phyloP scores from a whole-genome alignment of 768 basidiomycete genomes.

The Collybia sordida region DNA sequence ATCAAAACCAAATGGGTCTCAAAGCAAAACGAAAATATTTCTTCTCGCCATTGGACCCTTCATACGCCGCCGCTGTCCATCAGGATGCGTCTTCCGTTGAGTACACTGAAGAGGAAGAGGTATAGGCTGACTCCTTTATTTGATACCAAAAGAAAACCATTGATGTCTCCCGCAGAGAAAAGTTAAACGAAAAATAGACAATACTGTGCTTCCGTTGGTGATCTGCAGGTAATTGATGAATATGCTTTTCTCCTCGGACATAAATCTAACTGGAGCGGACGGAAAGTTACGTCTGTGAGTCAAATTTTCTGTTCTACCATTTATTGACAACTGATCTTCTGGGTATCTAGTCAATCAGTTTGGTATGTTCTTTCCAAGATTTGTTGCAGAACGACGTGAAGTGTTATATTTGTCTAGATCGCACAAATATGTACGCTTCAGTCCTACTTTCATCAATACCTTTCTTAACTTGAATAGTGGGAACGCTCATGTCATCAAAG shows the following conservation, averaged over 20 bases:
- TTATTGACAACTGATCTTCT: slow-evolving; percentile 18
- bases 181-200: slow-evolving; percentile 52
- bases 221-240: slow-evolving; percentile 40
- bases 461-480: slow-evolving; percentile 30
- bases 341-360: slow-evolving; percentile 43
- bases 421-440: slow-evolving; percentile 50
- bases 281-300: slow-evolving; percentile 48
- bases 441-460: not conserved
- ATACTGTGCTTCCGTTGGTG: slow-evolving; percentile 48
- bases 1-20: slow-evolving; percentile 40
- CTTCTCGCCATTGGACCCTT: slow-evolving; percentile 45
- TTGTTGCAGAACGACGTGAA: not conserved
- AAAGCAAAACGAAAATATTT: slow-evolving; percentile 43
- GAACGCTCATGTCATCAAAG: slow-evolving; percentile 52
- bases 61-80: slow-evolving; percentile 49
- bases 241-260: not conserved
- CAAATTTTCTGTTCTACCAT: not conserved
- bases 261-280: not conserved
- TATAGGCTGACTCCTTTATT: slow-evolving; percentile 13
- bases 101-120: slow-evolving; percentile 51
- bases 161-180: slow-evolving; percentile 24
- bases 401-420: slow-evolving; percentile 32
- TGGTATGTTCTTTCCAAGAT: slow-evolving; percentile 24
- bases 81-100: slow-evolving; percentile 47
- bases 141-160: not conserved